A percentile compares a stretch with the other conserved stretches of the same genome.
Conservation (phyloP, 2,329 filamentous ascomycete species). For the Incumbomyces lentus region DNA sequence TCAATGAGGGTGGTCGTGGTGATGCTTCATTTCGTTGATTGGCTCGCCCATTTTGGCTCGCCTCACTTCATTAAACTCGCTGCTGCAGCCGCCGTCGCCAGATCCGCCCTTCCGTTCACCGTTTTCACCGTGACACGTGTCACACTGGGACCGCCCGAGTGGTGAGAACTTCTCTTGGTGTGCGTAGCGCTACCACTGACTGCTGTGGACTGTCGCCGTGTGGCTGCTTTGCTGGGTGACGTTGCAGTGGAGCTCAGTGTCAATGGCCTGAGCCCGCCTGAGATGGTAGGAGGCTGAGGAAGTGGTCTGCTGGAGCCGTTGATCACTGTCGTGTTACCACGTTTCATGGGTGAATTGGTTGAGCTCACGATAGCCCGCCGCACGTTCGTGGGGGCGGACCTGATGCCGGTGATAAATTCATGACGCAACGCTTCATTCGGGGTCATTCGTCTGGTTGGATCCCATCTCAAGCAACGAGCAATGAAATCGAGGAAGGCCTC, state of each 20-base stretch:
- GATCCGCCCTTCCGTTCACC: slow-evolving; percentile 44
- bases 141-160: slow-evolving; percentile 30
- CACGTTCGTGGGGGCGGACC: slow-evolving; percentile 28
- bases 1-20: too few relatives aligned
- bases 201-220: slow-evolving; percentile 43
- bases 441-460: slow-evolving; percentile 80
- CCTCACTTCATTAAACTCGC: slow-evolving; percentile 26
- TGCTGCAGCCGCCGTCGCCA: slow-evolving; percentile 47
- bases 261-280: slow-evolving; percentile 47
- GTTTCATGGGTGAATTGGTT: slow-evolving; percentile 58
- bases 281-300: slow-evolving; percentile 63
- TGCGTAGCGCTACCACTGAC: slow-evolving; percentile 29
- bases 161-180: slow-evolving; percentile 38
- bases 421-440: slow-evolving; percentile 87
- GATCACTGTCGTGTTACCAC: slow-evolving; percentile 47
- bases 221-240: slow-evolving; percentile 55
- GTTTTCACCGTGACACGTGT: slow-evolving; percentile 38
- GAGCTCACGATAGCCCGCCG: slow-evolving; percentile 9
- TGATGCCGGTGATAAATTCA: slow-evolving; percentile 85
- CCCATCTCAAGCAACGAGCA: slow-evolving; percentile 81
- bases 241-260: slow-evolving; percentile 44
- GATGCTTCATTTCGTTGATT: not conserved
- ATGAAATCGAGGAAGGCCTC: slow-evolving; percentile 93
- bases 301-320: slow-evolving; percentile 52
- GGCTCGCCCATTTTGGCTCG: not conserved